Conservation (phyloP, 202 grass and related monocot genomes). For the Elaeis oleifera region DNA sequence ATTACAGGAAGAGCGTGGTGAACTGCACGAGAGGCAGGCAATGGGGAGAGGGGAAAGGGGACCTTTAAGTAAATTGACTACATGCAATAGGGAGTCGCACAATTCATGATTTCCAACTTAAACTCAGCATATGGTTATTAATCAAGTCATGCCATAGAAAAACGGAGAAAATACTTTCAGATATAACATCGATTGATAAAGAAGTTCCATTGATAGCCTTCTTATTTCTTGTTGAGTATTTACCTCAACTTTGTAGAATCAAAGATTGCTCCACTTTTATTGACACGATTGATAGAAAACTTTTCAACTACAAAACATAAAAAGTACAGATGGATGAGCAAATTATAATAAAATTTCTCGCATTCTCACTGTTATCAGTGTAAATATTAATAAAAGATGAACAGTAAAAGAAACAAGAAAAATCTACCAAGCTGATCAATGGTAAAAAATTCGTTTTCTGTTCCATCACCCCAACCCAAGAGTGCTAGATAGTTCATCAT, state of each 20-base stretch:
- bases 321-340: neutral
- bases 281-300: constrained; percentile 88
- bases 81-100: too few relatives aligned
- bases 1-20: too few relatives aligned
- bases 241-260: constrained; percentile 82
- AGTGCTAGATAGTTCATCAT: constrained; percentile 97
- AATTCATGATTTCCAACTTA: too few relatives aligned
- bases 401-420: constrained; percentile 1
- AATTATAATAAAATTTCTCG: neutral
- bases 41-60: too few relatives aligned
- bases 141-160: too few relatives aligned
- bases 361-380: too few relatives aligned
- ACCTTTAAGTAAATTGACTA: too few relatives aligned
- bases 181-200: neutral
- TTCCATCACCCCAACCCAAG: constrained; percentile 92
- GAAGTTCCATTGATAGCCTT: neutral
- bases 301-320: constrained; percentile 52
- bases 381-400: neutral
- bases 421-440: constrained; percentile 69
- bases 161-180: too few relatives aligned
- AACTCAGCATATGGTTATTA: too few relatives aligned
- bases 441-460: constrained; percentile 96
- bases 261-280: constrained; percentile 97
- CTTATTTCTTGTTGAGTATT: neutral
- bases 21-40: too few relatives aligned